phyloP scores from a whole-genome alignment of 139 green algal genomes.

The Pedinophyceae sp. region DNA sequence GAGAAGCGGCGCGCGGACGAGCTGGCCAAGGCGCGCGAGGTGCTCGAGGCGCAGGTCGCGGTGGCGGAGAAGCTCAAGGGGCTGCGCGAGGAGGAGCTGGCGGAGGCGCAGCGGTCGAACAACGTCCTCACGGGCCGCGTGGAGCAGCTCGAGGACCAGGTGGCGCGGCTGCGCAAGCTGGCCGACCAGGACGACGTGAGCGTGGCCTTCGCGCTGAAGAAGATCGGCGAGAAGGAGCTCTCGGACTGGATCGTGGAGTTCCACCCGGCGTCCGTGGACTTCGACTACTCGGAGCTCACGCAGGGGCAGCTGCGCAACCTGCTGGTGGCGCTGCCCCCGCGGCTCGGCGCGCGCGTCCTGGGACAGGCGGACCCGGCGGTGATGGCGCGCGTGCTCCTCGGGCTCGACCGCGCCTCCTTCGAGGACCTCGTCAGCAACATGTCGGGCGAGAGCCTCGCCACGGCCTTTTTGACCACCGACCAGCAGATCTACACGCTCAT shows the following conservation, averaged over 20 bases:
- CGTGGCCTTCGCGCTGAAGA: neutral
- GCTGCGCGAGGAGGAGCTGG: neutral
- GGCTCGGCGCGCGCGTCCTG: too few relatives aligned
- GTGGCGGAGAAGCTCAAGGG: neutral
- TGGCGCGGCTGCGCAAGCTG: neutral
- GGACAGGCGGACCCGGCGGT: too few relatives aligned
- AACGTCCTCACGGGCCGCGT: neutral
- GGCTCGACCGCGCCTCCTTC: too few relatives aligned
- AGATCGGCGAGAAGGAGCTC: neutral
- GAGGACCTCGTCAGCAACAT: too few relatives aligned
- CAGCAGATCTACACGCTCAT: too few relatives aligned
- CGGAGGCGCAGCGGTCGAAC: neutral
- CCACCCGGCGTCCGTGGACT: neutral
- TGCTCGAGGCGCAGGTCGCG: neutral
- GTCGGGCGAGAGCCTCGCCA: too few relatives aligned
- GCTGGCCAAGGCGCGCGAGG: neutral
- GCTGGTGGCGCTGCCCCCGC: neutral
- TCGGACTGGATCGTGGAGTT: neutral
- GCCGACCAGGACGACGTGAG: neutral
- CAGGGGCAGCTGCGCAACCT: neutral
- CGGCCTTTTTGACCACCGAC: too few relatives aligned
- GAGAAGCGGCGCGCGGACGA: neutral
- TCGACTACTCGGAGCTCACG: slow-evolving; percentile 1
- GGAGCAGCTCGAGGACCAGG: neutral
- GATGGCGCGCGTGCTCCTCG: too few relatives aligned